Conservation (phyloP, 768 basidiomycete species). For the Clathrus columnatus region DNA sequence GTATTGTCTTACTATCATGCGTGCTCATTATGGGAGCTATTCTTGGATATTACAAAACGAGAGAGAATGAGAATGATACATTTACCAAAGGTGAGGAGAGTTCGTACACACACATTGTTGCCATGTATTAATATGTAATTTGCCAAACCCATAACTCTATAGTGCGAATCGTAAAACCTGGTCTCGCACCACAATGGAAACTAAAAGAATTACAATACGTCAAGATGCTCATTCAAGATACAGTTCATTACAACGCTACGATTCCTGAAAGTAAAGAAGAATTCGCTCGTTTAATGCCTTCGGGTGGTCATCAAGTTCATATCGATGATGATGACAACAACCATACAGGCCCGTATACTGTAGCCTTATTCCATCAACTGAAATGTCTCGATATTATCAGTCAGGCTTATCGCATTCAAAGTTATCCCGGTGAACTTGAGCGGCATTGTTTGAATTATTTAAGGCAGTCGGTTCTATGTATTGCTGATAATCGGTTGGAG, state of each 20-base stretch:
- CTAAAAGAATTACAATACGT: background rate
- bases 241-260: constrained; percentile 17
- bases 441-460: constrained; percentile 7
- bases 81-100: no score
- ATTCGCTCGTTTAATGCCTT: constrained; percentile 23
- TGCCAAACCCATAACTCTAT: no score
- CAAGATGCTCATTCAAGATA: constrained; percentile 18
- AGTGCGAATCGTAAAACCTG: no score
- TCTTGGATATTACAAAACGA: no score
- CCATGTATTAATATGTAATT: no score
- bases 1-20: no score
- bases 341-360: constrained; percentile 20
- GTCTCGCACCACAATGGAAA: no score
- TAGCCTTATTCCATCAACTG: constrained; percentile 33
- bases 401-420: constrained; percentile 14
- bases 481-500: background rate
- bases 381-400: constrained; percentile 31
- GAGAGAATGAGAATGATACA: no score
- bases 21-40: no score
- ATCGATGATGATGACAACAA: constrained; percentile 14
- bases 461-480: constrained; percentile 5
- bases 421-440: background rate
- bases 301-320: constrained; percentile 24
- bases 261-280: constrained; percentile 17
- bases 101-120: no score